Conservation (phyloP, 305 asterid species). For the Rubia peregrina region DNA sequence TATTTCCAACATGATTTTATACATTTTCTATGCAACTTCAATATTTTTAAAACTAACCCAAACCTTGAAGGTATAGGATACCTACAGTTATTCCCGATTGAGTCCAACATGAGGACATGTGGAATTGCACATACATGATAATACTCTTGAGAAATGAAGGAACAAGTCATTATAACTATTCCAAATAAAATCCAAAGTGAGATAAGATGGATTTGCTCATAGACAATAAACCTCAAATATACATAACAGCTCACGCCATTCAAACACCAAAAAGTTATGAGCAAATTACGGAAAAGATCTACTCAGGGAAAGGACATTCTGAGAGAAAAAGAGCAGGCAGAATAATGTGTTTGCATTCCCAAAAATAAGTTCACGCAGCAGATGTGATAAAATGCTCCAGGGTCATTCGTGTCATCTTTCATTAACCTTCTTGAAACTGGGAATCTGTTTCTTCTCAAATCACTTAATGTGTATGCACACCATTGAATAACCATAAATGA, state of each 20-base stretch:
- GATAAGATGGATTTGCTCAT: conserved; percentile 3
- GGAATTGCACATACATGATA: not conserved
- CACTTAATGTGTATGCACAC: not conserved
- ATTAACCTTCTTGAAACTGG: not conserved
- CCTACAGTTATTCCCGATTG: not conserved
- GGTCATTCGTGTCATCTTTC: not conserved
- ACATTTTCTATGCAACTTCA: not conserved
- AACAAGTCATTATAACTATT: not conserved
- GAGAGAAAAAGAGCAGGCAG: not conserved
- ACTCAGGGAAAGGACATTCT: not conserved
- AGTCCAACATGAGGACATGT: not conserved
- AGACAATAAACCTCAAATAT: not conserved
- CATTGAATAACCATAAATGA: not conserved
- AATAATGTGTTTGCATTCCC: not conserved
- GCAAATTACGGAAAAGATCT: not conserved
- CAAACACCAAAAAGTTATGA: not conserved
- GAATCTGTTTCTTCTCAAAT: not conserved
- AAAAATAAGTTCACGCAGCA: not conserved
- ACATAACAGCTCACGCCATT: not conserved
- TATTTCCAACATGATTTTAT: not conserved
- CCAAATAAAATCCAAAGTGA: conserved; percentile 3
- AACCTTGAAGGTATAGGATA: not conserved
- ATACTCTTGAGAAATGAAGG: not conserved
- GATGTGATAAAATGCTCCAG: not conserved
- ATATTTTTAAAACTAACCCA: not conserved